Percentiles rank a stretch among this genome's conserved stretches.
Evolutionary conservation across 164 flowering plant species (phyloP).

Genomic region (Pachysandra terminalis): DNA sequence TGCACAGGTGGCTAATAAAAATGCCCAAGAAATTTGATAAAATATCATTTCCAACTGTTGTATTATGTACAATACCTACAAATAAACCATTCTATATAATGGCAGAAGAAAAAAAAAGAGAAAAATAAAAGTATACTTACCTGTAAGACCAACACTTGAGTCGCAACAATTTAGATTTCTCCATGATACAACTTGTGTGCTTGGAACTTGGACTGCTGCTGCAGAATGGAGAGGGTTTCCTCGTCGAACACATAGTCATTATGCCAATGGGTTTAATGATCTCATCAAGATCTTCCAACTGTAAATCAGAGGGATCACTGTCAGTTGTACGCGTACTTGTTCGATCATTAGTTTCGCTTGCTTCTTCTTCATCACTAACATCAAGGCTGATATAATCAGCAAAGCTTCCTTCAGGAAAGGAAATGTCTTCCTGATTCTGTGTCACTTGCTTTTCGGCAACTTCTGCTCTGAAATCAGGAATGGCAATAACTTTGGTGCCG

Average conservation of each 20-base stretch:
- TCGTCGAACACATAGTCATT: slow-evolving; percentile 18
- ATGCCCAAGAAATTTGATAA: no score
- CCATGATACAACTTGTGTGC: neutral
- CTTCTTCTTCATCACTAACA: slow-evolving; percentile 51
- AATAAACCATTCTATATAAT: neutral
- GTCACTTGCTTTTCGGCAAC: slow-evolving; percentile 21
- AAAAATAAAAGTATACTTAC: neutral
- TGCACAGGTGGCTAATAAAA: no score
- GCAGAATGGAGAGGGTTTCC: neutral
- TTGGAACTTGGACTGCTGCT: neutral
- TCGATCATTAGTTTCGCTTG: slow-evolving; percentile 15
- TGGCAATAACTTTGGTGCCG: slow-evolving; percentile 30
- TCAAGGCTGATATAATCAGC: slow-evolving; percentile 69
- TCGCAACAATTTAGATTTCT: neutral
- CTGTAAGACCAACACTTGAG: neutral
- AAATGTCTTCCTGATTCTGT: slow-evolving; percentile 26
- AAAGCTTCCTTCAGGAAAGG: slow-evolving; percentile 29
- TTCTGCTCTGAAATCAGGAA: slow-evolving; percentile 18
- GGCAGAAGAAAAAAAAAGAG: neutral
- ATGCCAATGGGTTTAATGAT: slow-evolving; percentile 51
- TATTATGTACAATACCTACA: neutral
- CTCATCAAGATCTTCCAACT: slow-evolving; percentile 37
- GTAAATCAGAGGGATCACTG: slow-evolving; percentile 20
- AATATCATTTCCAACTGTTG: neutral
- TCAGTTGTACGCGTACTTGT: slow-evolving; percentile 15